Conservation (phyloP, 306 rosid genomes). For the Quercus parvula region DNA sequence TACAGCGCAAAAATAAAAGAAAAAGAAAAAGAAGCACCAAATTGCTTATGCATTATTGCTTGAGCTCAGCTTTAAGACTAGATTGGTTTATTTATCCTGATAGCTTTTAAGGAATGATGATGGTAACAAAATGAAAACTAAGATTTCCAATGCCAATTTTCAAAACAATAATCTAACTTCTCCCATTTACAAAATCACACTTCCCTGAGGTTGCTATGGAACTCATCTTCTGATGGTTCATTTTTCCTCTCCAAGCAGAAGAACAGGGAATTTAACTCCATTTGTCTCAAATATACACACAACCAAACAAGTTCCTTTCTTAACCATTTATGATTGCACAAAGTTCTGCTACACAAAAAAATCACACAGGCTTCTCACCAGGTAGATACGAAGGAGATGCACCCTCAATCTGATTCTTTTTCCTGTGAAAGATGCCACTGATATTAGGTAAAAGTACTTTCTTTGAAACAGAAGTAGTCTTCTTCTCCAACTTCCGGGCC, state of each 20-base stretch:
- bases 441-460: constrained; percentile 73
- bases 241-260: constrained; percentile 29
- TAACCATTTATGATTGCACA: constrained; percentile 39
- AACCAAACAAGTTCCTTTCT: constrained; percentile 40
- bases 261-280: constrained; percentile 23
- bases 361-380: constrained; percentile 68
- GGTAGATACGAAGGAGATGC: constrained; percentile 92
- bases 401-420: constrained; percentile 79
- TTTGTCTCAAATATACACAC: constrained; percentile 56
- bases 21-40: too few species aligned
- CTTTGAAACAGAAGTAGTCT: constrained; percentile 58
- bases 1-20: too few species aligned
- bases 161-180: constrained; percentile 23
- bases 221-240: constrained; percentile 28
- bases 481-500: constrained; percentile 56
- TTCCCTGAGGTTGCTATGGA: constrained; percentile 34
- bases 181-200: constrained; percentile 51
- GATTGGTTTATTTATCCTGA: not conserved
- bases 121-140: not conserved
- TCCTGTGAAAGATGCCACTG: constrained; percentile 70
- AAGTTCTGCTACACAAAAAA: constrained; percentile 16
- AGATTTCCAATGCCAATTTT: constrained; percentile 5
- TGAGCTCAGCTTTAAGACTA: not conserved
- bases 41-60: too few species aligned
- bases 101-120: not conserved